Evolutionary conservation across 2,329 filamentous ascomycete species (phyloP), one percentile per base, ranked within the genome.

Genomic region (Alternaria gaisen): DNA sequence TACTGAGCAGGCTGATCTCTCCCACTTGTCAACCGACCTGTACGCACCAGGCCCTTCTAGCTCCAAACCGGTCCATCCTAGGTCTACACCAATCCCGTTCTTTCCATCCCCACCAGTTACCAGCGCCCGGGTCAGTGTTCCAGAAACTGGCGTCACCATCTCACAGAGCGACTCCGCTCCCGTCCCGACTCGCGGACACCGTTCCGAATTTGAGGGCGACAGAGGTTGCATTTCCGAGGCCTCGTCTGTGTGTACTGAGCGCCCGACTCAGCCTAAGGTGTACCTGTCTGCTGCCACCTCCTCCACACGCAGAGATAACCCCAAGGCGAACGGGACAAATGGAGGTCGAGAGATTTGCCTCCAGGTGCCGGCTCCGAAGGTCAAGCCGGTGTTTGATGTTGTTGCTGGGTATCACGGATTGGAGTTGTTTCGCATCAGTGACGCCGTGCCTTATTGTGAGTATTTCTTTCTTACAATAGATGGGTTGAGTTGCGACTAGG

Each of bases 401-500:
- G 54, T 61, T 10, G 22, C 36, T 9, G 54, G 38, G 22, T 53
- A 52, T 16, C 47, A 48, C 14, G 58, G 58, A 14, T 30, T 61
- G 14, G 53, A 53, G 16, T 18, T 61, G 11, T 56, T 48, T 14
- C 42, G n/a, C 8, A 16, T 61, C 12, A 53, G 54, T 12, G 54
- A 57, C 20, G 58, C 58, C 6, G 12, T 61, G 14, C 58, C 58
- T 10, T 58, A 57, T n/a, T 11, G 58, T 58, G 47, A 16, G 58
- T 58, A 18, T 1, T n/a, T 16, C 7, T 32, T 16, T 6, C 12
- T 16, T 16, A 16, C 6, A 16, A 16, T 14, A 14, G 4, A 36
- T 12, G 14, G 0, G 14, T 6, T 36, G 0, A 7, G 3, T 14
- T 3, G 12, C 10, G 9, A 30, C 9, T 30, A 0, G 28, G 4